These are phyloP conservation scores for Fusarium fracticaudum DNA, from an alignment of 2,329 filamentous ascomycete genomes.

Conservation along the genomic window DNA sequence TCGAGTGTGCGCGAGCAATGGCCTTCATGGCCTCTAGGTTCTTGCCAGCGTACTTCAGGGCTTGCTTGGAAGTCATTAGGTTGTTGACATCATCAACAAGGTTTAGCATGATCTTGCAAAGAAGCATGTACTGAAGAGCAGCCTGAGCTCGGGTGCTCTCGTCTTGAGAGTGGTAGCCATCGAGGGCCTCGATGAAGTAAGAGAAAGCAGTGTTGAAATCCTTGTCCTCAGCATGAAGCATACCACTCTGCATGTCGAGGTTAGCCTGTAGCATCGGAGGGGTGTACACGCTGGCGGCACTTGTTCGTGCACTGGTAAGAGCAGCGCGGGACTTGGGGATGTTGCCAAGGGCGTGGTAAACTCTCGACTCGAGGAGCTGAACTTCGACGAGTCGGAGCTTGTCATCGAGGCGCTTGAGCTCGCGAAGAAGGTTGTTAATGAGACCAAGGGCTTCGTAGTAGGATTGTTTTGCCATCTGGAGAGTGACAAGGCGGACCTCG, in stretches of 20 bases:
- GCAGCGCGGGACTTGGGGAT: constrained; percentile 95
- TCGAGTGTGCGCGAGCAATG: constrained; percentile 92
- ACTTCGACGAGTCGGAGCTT: constrained; percentile 98
- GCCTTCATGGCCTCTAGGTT: constrained; percentile 99
- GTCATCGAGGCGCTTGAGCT: constrained; percentile 97
- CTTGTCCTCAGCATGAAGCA: constrained; percentile 97
- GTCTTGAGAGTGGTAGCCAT: constrained; percentile 95
- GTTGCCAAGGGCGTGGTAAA: constrained; percentile 97
- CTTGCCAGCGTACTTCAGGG: constrained; percentile 93
- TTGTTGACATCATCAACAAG: constrained; percentile 94
- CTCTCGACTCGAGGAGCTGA: constrained; percentile 93
- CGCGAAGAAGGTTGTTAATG: constrained; percentile 94
- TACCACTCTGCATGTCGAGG: constrained; percentile 98
- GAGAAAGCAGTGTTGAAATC: constrained; percentile 99
- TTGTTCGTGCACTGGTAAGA: constrained; percentile 92
- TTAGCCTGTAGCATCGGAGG: constrained; percentile 94
- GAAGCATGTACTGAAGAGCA: constrained; percentile 97
- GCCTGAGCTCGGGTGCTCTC: constrained; percentile 91
- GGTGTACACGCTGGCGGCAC: constrained; percentile 96
- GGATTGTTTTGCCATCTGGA: constrained; percentile 97
- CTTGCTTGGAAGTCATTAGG: constrained; percentile 95
- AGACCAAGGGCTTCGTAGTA: constrained; percentile 97
- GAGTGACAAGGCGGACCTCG: constrained; percentile 90
- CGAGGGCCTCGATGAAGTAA: constrained; percentile 98
- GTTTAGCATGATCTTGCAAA: constrained; percentile 99